Conservation (phyloP, 495 filamentous ascomycete genomes). For the Neurospora sp. region DNA sequence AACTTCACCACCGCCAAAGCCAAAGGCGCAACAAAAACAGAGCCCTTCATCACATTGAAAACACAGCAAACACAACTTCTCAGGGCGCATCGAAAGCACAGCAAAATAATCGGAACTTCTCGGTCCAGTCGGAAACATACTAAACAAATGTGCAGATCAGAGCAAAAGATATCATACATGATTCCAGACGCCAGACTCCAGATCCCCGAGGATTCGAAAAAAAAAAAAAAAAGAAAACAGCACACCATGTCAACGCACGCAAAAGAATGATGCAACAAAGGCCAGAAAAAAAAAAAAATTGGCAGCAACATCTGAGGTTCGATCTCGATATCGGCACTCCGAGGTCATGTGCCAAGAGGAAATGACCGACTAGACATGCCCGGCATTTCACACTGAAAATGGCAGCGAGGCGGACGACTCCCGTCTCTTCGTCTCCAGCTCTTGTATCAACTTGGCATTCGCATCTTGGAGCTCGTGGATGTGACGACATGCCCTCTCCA, state of each 20-base stretch:
- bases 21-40: neutral
- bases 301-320: neutral
- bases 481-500: slow-evolving; percentile 15
- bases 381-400: neutral
- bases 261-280: neutral
- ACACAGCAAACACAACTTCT: neutral
- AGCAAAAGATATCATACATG: neutral
- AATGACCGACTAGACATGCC: neutral
- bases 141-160: neutral
- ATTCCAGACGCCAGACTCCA: neutral
- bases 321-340: neutral
- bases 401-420: neutral
- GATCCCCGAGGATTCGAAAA: neutral
- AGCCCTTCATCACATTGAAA: neutral
- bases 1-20: neutral
- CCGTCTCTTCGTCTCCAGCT: neutral
- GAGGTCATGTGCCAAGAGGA: neutral
- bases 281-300: neutral
- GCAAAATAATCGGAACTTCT: neutral
- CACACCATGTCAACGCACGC: neutral
- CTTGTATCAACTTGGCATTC: neutral
- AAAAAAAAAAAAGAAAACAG: neutral
- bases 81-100: neutral
- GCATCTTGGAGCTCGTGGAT: slow-evolving; percentile 4
- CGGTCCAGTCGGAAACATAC: neutral